These are phyloP conservation scores for Crithidia bombi DNA, from an alignment of 208 protist species.

Conservation along the genomic window DNA sequence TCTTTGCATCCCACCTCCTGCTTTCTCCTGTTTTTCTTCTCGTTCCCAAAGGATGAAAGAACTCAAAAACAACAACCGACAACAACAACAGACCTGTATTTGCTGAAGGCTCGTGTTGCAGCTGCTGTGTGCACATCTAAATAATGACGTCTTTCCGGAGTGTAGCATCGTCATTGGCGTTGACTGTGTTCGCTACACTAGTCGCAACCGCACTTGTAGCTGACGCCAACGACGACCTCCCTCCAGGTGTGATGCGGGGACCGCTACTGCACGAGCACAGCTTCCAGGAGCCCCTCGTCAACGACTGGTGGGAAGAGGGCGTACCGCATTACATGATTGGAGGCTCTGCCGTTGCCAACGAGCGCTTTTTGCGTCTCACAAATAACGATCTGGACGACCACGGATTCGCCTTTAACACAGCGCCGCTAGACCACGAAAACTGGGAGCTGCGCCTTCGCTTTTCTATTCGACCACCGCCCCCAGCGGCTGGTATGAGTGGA, in stretches of 20 bases:
- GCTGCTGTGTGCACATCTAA: too few species aligned
- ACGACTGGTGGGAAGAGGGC: constrained; percentile 90
- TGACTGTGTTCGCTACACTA: constrained; percentile 8
- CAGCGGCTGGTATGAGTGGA: constrained; percentile 30
- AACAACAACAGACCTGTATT: background rate
- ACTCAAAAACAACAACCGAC: background rate
- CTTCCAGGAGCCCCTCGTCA: constrained; percentile 71
- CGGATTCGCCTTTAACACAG: constrained; percentile 86
- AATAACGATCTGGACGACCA: constrained; percentile 67
- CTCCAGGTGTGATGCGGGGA: constrained; percentile 56
- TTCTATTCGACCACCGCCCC: constrained; percentile 66
- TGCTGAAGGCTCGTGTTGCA: too few species aligned
- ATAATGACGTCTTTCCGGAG: background rate
- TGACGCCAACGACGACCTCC: constrained; percentile 39
- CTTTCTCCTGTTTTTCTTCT: constrained; percentile 8
- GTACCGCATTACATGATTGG: constrained; percentile 89
- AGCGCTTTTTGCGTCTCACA: constrained; percentile 83
- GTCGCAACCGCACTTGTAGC: background rate
- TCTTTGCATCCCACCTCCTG: too few species aligned
- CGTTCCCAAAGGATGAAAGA: too few species aligned
- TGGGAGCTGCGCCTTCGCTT: constrained; percentile 81
- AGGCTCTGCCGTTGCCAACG: constrained; percentile 74
- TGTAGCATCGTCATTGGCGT: background rate
- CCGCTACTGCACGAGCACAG: constrained; percentile 80
- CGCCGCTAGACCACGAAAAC: constrained; percentile 69